Evolutionary conservation across 108 stramenopile species (phyloP).

Genomic region (Cyclotella choctawhatcheeana): DNA sequence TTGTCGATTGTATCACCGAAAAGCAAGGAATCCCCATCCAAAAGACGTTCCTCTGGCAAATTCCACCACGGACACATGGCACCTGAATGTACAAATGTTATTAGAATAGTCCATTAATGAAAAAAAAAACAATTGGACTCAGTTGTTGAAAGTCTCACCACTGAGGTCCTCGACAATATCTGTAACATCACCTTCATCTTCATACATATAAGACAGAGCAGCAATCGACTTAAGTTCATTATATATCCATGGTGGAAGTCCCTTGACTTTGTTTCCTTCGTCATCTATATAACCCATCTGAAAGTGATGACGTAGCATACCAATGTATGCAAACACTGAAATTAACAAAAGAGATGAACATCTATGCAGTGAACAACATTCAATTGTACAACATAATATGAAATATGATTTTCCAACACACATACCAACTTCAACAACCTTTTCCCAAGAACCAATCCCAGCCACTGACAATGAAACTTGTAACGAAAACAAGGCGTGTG

Average conservation of each 20-base stretch:
- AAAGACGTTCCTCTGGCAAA: slow-evolving; percentile 70
- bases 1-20: slow-evolving; percentile 72
- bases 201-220: slow-evolving; percentile 72
- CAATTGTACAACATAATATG: too few species aligned
- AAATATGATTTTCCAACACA: neutral
- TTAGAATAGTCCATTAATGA: too few species aligned
- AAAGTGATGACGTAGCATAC: slow-evolving; percentile 74
- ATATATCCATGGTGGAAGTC: slow-evolving; percentile 78
- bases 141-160: slow-evolving; percentile 49
- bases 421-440: slow-evolving; percentile 53
- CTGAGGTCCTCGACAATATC: slow-evolving; percentile 78
- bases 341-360: neutral
- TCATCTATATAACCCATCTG: slow-evolving; percentile 24
- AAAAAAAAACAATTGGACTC: too few species aligned
- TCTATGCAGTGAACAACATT: too few species aligned
- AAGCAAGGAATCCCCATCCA: slow-evolving; percentile 75
- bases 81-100: too few species aligned
- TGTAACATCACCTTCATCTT: slow-evolving; percentile 75
- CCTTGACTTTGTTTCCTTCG: slow-evolving; percentile 32
- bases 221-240: slow-evolving; percentile 77
- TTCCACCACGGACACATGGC: slow-evolving; percentile 64
- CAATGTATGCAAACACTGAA: slow-evolving; percentile 73
- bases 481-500: slow-evolving; percentile 77
- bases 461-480: slow-evolving; percentile 66
- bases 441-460: slow-evolving; percentile 72